Base-by-base conservation (phyloP, 2,329 filamentous ascomycete species). In the Cordyceps militaris region DNA sequence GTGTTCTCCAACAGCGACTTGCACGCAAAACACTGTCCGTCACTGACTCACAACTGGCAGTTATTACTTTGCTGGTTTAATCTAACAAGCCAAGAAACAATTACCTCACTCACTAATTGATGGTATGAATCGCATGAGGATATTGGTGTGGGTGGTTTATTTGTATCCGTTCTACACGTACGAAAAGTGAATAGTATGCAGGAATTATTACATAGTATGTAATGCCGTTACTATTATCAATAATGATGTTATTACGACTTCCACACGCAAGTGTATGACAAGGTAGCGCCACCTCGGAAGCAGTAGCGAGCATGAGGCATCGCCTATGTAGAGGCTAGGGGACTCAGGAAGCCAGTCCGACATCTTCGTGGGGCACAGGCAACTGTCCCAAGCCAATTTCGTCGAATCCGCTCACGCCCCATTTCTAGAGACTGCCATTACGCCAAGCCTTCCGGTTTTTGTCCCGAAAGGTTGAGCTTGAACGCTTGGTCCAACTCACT, bases 311-410 rank as follows among this genome's bases (percentile, higher is more conserved):
- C 53, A 48, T 26, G 16, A 47, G 19, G 10, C 16, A 56, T n/a
- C n/a, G n/a, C n/a, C n/a, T n/a, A n/a, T n/a, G n/a, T n/a, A n/a
- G n/a, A n/a, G n/a, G n/a, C n/a, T n/a, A n/a, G n/a, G n/a, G n/a
- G n/a, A n/a, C n/a, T n/a, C n/a, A n/a, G 4, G 36, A 36, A 19
- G 38, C 38, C 7, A 14, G 23, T 34, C 34, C 36, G 50, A 11
- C 24, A 30, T 19, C 38, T 43, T 53, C 52, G 52, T 55, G 52
- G 52, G 43, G 42, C 52, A 21, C 28, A 38, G 28, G 43, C 26
- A 44, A 8, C 32, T 56, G 53, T 56, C 43, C 53, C 53, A 56
- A 43, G 53, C 53, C 43, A 48, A 56, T 56, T 56, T 56, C 53
- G 43, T 56, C 42, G 53, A 56, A 56, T 48, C 53, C 53, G 53